Base-by-base conservation (phyloP, 2,329 filamentous ascomycete species). In the Aspergillus novoparasiticus region DNA sequence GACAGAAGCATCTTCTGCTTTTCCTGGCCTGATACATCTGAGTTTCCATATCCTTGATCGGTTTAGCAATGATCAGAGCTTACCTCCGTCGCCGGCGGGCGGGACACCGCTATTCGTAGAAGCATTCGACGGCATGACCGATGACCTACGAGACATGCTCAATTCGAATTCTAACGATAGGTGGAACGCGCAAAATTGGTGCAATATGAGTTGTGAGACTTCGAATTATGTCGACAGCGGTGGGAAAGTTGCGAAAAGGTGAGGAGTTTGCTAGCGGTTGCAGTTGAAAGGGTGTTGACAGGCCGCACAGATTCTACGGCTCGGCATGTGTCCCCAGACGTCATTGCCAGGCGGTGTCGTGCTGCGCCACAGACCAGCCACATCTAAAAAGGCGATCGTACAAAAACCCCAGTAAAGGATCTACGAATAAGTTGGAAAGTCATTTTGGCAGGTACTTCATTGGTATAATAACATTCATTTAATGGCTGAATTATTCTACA, bases 1-100 rank as follows among this genome's bases (percentile, higher is more conserved):
- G 79, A 78, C 43, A 84, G 77, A 48, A 83, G 77, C 72, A 79
- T 80, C 64, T 80, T 82, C 70, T 84, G 82, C 72, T 83, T 83
- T 69, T 81, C 78, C 66, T 82, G 81, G 60, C 74, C 81, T 81
- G 64, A n/a, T 21, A 41, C 57, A 30, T 54, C 46, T 69, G 48
- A 70, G 71, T 48, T 41, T 50, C 56, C 45, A 6, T 57, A 59
- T 45, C 39, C 51, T 50, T 54, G 39, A 60, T 63, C 50, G 56
- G 23, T 19, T 11, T 58, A 43, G n/a, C 26, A 63, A 59, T 53
- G 58, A 57, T 55, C 36, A 41, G 46, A 67, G 69, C 75, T 65
- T 68, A 78, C 76, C 75, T 72, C 75, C 75, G 60, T 76, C 74
- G 32, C 67, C 68, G 53, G 71, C 62, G 64, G 70, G 66, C 59